Base-by-base conservation (phyloP, 2,329 filamentous ascomycete genomes). In the Colletotrichum aenigma region DNA sequence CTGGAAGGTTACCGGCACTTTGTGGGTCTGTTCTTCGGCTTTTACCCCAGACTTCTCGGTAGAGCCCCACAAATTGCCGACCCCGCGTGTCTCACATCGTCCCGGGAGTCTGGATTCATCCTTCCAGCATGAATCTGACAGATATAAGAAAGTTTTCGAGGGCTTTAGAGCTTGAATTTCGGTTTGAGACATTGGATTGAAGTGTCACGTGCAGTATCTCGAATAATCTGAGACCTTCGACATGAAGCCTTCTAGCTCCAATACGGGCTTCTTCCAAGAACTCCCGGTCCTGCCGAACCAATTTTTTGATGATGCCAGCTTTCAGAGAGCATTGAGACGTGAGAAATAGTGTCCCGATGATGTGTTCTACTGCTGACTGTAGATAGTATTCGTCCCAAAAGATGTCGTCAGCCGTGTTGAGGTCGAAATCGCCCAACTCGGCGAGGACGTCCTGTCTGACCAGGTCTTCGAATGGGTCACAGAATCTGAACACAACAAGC, bases 401-500 rank as follows among this genome's bases (percentile, higher is more conserved):
- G 76, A 84, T 3, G 76, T 90, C 7, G 80, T 84, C 18, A 80
- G 81, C 2, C 78, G 85, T 38, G 85, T 87, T 43, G 82, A 84
- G 65, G 82, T 84, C 4, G 88, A 90, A 71, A 83, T 91, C 15
- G 82, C 85, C 9, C 79, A 83, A 10, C 86, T 93, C 34, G 90
- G 88, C 58, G 82, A 88, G 21, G 86, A 89, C 32, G 89, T 92
- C 12, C 82, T 94, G 28, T 87, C 88, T 0, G 86, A 88, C 24
- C 81, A 87, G 61, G 84, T 92, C n/a, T 88, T 94, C 60, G 81
- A 87, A 77, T 91, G 88, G 83, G 82, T 93, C 21, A 89, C 90
- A 0, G 91, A 95, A 80, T 90, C 93, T 1, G 93, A 95, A 82
- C 87, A 85, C 56, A 92, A 94, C 77, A 88, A 90, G 60, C 93